Evolutionary conservation across 352 stramenopile genomes (phyloP).

Genomic region (Phytopythium delawarense): DNA sequence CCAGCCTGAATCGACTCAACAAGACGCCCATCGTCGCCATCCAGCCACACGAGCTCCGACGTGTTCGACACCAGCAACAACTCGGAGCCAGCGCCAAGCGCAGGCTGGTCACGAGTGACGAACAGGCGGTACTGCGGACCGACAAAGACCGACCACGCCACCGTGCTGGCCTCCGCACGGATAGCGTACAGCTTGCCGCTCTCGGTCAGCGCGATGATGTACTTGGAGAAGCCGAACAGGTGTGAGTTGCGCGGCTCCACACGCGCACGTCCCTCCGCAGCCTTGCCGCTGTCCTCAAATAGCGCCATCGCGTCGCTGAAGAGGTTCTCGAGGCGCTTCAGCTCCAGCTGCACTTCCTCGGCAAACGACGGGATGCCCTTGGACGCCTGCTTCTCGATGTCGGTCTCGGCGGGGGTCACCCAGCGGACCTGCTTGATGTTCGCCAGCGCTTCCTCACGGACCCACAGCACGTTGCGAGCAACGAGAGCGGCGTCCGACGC

Average conservation of each 20-base stretch:
- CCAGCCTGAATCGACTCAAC: conserved; percentile 31
- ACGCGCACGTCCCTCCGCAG: conserved; percentile 29
- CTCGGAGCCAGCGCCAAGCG: conserved; percentile 63
- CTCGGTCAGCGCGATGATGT: conserved; percentile 65
- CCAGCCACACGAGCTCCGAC: conserved; percentile 61
- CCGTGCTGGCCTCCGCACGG: conserved; percentile 62
- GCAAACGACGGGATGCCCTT: conserved; percentile 69
- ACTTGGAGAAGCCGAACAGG: conserved; percentile 84
- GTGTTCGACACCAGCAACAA: conserved; percentile 62
- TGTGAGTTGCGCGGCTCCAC: conserved; percentile 64
- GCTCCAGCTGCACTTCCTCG: conserved; percentile 64
- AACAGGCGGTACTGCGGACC: conserved; percentile 68
- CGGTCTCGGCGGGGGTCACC: conserved; percentile 72
- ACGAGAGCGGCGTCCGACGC: conserved; percentile 12
- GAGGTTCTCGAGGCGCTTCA: conserved; percentile 47
- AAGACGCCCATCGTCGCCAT: conserved; percentile 56
- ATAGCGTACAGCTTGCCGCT: conserved; percentile 82
- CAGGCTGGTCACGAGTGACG: conserved; percentile 75
- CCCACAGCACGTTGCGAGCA: conserved; percentile 49
- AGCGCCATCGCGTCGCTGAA: conserved; percentile 40
- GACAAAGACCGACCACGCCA: conserved; percentile 71
- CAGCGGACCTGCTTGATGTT: conserved; percentile 75
- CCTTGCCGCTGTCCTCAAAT: conserved; percentile 34
- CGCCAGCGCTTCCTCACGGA: conserved; percentile 74
- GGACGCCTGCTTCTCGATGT: conserved; percentile 71